Evolutionary conservation across 306 rosid species (phyloP).

Genomic region (Castanea sativa): DNA sequence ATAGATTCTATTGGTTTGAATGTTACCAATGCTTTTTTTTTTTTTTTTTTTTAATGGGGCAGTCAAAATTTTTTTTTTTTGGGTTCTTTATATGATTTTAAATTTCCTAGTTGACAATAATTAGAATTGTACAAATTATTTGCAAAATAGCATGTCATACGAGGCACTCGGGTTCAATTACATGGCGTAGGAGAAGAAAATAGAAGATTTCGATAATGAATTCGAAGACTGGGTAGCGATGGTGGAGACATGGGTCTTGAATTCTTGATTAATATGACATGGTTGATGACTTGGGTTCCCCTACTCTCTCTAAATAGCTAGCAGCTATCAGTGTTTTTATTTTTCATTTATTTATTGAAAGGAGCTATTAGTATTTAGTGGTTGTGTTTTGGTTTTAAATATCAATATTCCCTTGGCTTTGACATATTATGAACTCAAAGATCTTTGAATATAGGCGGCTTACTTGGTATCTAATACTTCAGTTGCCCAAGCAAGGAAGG

Average conservation of each 20-base stretch:
- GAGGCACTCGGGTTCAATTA: conserved; percentile 39
- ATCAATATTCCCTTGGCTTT: not conserved
- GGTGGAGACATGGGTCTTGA: conserved; percentile 20
- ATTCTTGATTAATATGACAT: conserved; percentile 48
- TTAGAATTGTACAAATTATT: not conserved
- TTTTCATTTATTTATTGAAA: too few relatives aligned
- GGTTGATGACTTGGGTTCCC: conserved; percentile 29
- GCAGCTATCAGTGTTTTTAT: not conserved
- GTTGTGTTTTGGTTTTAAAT: not conserved
- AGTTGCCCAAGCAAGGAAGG: conserved; percentile 70
- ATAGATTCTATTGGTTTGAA: not conserved
- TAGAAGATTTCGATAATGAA: conserved; percentile 43
- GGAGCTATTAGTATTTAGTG: too few relatives aligned
- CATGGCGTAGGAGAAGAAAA: conserved; percentile 47
- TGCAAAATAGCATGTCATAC: conserved; percentile 38
- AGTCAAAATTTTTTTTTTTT: not conserved
- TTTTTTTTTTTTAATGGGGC: not conserved
- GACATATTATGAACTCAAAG: not conserved
- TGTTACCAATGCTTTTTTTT: not conserved
- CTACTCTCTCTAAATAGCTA: not conserved
- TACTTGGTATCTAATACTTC: conserved; percentile 68
- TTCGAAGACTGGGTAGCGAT: conserved; percentile 39
- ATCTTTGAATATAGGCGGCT: conserved; percentile 31
- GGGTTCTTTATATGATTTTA: not conserved
- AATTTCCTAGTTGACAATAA: not conserved